phyloP scores from a whole-genome alignment of 2,329 filamentous ascomycete genomes.

The Cladophialophora psammophila region DNA sequence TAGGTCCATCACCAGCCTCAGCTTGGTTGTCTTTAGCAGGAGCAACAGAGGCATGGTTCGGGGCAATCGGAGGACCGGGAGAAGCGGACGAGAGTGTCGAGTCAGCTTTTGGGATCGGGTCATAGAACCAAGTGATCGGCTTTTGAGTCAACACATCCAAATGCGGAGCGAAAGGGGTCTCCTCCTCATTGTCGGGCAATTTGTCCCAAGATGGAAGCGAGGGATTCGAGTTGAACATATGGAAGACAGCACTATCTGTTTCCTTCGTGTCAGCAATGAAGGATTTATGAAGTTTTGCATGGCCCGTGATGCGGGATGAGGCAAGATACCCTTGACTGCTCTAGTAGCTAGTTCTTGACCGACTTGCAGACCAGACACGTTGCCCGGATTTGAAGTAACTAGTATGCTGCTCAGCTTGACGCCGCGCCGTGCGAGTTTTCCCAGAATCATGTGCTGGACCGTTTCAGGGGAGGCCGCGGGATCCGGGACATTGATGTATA shows the following conservation, averaged over 20 bases:
- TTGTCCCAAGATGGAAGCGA: neutral
- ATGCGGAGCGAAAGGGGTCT: neutral
- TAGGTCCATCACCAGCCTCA: neutral
- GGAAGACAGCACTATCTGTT: slow-evolving; percentile 8
- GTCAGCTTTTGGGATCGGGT: neutral
- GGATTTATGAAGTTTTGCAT: neutral
- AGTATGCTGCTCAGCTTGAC: neutral
- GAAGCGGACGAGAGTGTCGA: neutral
- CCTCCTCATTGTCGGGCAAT: neutral
- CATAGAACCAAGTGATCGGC: slow-evolving; percentile 6
- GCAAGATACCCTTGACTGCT: slow-evolving; percentile 9
- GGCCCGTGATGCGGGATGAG: neutral
- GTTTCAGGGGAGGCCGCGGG: neutral
- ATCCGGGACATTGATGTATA: neutral
- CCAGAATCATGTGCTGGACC: neutral
- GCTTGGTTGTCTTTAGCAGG: neutral
- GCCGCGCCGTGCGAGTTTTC: neutral
- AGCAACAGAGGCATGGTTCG: neutral
- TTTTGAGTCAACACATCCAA: neutral
- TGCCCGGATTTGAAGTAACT: neutral
- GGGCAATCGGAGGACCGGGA: neutral
- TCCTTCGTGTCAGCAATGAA: neutral
- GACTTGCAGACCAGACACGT: neutral
- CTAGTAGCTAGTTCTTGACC: neutral
- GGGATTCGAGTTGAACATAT: neutral